Conservation (phyloP, 1,284 basidiomycete species). For the Trichosporon sp. region DNA sequence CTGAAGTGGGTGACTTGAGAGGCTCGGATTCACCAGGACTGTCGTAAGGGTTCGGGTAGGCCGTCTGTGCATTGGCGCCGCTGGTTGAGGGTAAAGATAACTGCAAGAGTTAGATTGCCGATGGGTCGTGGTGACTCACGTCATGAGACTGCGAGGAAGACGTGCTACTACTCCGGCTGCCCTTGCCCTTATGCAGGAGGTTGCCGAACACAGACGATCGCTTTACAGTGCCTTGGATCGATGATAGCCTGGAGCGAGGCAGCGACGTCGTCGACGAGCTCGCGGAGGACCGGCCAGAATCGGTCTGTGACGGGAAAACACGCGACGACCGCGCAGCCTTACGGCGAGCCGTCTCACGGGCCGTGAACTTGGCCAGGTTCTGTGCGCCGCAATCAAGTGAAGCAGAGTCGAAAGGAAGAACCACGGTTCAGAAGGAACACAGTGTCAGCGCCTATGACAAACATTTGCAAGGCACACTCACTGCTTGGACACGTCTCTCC, state of each 20-base stretch:
- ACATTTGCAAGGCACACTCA: constrained; percentile 20
- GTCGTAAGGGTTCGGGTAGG: constrained; percentile 34
- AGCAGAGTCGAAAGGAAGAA: background rate
- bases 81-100: background rate
- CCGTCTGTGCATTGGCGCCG: constrained; percentile 3
- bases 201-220: constrained; percentile 27
- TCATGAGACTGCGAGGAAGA: constrained; percentile 11
- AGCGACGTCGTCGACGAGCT: constrained; percentile 23
- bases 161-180: constrained; percentile 2
- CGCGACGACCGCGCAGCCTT: constrained; percentile 38
- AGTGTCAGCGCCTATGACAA: constrained; percentile 7
- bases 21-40: background rate
- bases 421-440: background rate
- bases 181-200: constrained; percentile 22
- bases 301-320: constrained; percentile 24
- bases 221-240: constrained; percentile 19
- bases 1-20: background rate
- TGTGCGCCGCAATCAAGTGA: constrained; percentile 15
- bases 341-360: constrained; percentile 41
- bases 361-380: constrained; percentile 46
- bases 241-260: constrained; percentile 12
- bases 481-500: constrained; percentile 45
- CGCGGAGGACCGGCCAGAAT: constrained; percentile 16
- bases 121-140: constrained; percentile 20
- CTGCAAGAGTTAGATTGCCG: background rate